Evolutionary conservation across 225 moss, liverwort and hornwort species (phyloP), one percentile per base, ranked within the genome.

Genomic region (Polytrichum formosum): DNA sequence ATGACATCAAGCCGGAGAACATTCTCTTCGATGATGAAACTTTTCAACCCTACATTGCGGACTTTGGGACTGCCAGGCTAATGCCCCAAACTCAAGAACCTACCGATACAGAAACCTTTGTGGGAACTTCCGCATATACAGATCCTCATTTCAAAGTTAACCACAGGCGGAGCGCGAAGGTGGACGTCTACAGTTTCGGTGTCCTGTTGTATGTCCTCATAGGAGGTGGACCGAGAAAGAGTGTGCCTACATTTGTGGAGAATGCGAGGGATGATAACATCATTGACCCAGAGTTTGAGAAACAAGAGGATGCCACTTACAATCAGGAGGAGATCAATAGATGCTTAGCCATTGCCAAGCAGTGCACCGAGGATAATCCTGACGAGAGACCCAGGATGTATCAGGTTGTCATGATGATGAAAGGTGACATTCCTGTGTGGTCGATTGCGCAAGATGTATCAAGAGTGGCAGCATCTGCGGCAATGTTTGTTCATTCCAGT

Each of bases 1-100:
- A 78, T 13, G 82, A 83, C 35, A 70, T 83, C 69, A 83, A 83
- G 54, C 69, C 79, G 0, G 79, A 76, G 25, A 83, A 83, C 72
- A 73, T 83, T 16, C 72, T 83, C 17, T 76, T 73, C 30, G 73
- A 76, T n/a, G 2, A 30, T 4, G 26, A 70, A 5, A 65, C 64
- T 4, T 58, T 7, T 23, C 26, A 71, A 65, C 70, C 76, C 5
- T 77, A 54, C 54, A 64, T 73, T 54, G 73, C 81, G 29, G 78
- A 82, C 55, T 82, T 82, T 20, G 82, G 82, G 13, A 74, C 72
- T 46, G 67, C 78, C 26, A 82, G 69, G 64, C 21, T 81, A 13
- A 74, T 75, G 66, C 23, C 35, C 9, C 16, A 4, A 8, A 6
- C 28, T 1, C 17, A 19, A 18, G 67, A 63, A 4, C 56, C 53